Evolutionary conservation across 2,329 filamentous ascomycete genomes (phyloP).

Genomic region (Phialophora expanda): DNA sequence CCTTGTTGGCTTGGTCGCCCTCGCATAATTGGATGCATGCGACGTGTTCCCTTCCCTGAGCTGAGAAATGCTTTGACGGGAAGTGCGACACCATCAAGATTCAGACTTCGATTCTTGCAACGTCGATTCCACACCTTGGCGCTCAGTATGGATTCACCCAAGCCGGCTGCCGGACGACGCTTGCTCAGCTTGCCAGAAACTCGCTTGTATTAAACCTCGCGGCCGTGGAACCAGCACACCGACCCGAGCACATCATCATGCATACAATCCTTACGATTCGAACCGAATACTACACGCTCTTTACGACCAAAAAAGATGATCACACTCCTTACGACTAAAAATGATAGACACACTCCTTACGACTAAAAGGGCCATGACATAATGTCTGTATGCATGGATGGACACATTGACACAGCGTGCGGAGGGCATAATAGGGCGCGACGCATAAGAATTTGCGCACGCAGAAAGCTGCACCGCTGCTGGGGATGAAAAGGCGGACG

Average conservation of each 20-base stretch:
- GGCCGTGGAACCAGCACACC: constrained; percentile 7
- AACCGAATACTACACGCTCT: no score
- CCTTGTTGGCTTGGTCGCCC: constrained; percentile 33
- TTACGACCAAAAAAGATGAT: no score
- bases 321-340: constrained; percentile 13
- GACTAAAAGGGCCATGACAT: background rate
- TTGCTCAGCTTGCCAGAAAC: background rate
- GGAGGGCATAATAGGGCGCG: background rate
- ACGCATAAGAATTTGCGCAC: background rate
- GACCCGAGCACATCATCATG: constrained; percentile 4
- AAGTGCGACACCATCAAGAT: background rate
- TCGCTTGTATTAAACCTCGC: background rate
- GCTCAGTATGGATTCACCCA: no score
- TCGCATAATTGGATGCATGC: constrained; percentile 27
- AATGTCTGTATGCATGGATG: background rate
- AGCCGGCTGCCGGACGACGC: background rate
- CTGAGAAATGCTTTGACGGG: background rate
- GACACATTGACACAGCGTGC: background rate
- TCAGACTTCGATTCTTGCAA: constrained; percentile 3
- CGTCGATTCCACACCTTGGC: background rate
- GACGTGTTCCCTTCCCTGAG: background rate
- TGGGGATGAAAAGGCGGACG: constrained; percentile 1
- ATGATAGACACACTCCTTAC: constrained; percentile 15
- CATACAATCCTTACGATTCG: constrained; percentile 4
- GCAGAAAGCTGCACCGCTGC: background rate